phyloP scores from a whole-genome alignment of 345 rosid species.

The Gossypium thurberi region DNA sequence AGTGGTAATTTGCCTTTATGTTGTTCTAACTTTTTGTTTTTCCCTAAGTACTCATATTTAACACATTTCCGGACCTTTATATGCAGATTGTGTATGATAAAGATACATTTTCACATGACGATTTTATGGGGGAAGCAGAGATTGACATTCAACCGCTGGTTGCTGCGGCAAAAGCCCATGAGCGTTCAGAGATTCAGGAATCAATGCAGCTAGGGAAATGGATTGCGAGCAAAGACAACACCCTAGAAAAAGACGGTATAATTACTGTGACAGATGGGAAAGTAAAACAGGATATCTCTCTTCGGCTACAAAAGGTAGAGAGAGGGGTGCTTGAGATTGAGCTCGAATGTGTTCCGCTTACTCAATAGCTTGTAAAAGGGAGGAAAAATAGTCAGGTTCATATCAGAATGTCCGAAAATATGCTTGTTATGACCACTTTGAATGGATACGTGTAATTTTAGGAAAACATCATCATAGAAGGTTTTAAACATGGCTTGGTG shows the following conservation, averaged over 20 bases:
- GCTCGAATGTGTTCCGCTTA: slow-evolving; percentile 89
- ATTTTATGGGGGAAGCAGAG: slow-evolving; percentile 98
- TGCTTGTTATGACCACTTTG: not conserved
- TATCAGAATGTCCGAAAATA: not conserved
- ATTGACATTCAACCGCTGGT: slow-evolving; percentile 93
- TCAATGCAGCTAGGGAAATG: slow-evolving; percentile 71
- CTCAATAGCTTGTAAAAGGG: slow-evolving; percentile 38
- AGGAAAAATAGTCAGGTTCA: not conserved
- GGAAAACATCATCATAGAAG: not conserved
- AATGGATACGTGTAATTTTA: slow-evolving; percentile 2
- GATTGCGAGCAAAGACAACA: slow-evolving; percentile 68
- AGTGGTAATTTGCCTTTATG: not conserved
- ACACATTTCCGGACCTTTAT: not conserved
- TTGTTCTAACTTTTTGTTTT: not conserved
- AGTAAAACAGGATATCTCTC: slow-evolving; percentile 70
- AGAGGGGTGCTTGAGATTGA: slow-evolving; percentile 81
- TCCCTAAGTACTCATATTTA: too few relatives aligned
- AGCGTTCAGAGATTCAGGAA: slow-evolving; percentile 43
- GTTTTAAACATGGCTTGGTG: not conserved
- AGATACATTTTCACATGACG: slow-evolving; percentile 76
- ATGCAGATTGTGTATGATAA: slow-evolving; percentile 82
- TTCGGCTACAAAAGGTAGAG: slow-evolving; percentile 82
- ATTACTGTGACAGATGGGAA: slow-evolving; percentile 65
- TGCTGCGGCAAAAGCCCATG: slow-evolving; percentile 70
- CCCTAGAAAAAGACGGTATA: slow-evolving; percentile 62